Evolutionary conservation across 108 stramenopile genomes (phyloP).

Genomic region (Mediolabrus comicus): DNA sequence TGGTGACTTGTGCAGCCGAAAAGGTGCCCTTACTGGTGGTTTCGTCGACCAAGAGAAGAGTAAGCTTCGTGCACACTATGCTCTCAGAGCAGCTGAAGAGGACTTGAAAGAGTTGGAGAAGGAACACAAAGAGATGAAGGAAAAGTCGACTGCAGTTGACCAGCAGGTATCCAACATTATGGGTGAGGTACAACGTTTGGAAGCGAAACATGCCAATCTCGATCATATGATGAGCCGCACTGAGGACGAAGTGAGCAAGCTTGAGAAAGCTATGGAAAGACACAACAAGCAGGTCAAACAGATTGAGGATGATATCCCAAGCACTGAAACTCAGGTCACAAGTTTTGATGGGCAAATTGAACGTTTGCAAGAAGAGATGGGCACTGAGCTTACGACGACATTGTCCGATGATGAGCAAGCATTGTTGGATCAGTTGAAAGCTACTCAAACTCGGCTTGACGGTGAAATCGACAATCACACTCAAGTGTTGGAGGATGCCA

Average conservation of each 20-base stretch:
- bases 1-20: slow-evolving; percentile 91
- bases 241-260: slow-evolving; percentile 54
- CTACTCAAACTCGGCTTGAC: slow-evolving; percentile 48
- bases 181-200: slow-evolving; percentile 69
- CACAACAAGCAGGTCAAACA: slow-evolving; percentile 67
- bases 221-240: slow-evolving; percentile 56
- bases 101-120: slow-evolving; percentile 43
- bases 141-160: slow-evolving; percentile 58
- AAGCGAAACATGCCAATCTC: slow-evolving; percentile 74
- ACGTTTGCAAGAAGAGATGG: slow-evolving; percentile 82
- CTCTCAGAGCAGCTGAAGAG: slow-evolving; percentile 52
- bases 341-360: slow-evolving; percentile 63
- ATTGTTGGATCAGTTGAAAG: slow-evolving; percentile 54
- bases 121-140: slow-evolving; percentile 53
- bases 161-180: slow-evolving; percentile 66
- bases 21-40: slow-evolving; percentile 93
- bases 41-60: slow-evolving; percentile 77
- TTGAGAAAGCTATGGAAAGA: slow-evolving; percentile 43
- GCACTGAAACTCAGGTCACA: slow-evolving; percentile 64
- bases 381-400: slow-evolving; percentile 66
- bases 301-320: slow-evolving; percentile 69
- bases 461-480: slow-evolving; percentile 64
- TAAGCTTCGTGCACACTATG: slow-evolving; percentile 63
- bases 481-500: slow-evolving; percentile 62
- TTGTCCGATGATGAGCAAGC: slow-evolving; percentile 70